A percentile compares a stretch with the other conserved stretches of the same genome.
These are phyloP conservation scores for Cladophialophora yegresii DNA, from an alignment of 2,329 filamentous ascomycete species.

Conservation along the genomic window DNA sequence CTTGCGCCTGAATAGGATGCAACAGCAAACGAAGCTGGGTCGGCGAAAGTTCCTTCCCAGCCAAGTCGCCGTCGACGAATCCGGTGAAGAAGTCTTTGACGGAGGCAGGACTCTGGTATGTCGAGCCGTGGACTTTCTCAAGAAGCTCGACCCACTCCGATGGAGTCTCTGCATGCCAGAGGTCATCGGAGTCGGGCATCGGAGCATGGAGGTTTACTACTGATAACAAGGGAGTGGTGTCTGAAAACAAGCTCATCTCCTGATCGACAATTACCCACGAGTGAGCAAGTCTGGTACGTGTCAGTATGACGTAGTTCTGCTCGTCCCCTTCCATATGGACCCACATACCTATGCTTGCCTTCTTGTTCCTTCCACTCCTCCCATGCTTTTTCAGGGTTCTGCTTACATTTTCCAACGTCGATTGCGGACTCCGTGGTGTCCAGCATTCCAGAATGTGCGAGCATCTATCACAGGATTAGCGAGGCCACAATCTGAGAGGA, in stretches of 20 bases:
- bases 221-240: constrained; percentile 63
- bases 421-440: constrained; percentile 55
- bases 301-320: constrained; percentile 12
- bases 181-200: constrained; percentile 62
- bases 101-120: constrained; percentile 46
- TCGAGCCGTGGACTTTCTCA: constrained; percentile 61
- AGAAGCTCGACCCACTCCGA: constrained; percentile 62
- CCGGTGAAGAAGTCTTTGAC: constrained; percentile 67
- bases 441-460: constrained; percentile 68
- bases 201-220: constrained; percentile 66
- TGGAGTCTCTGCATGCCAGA: constrained; percentile 64
- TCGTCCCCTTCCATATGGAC: constrained; percentile 3
- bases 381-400: constrained; percentile 59
- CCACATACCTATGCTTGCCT: constrained; percentile 60
- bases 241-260: constrained; percentile 68
- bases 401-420: constrained; percentile 48
- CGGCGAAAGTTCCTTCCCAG: constrained; percentile 50
- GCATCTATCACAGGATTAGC: constrained; percentile 53
- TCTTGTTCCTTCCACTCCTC: constrained; percentile 66
- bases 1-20: constrained; percentile 66
- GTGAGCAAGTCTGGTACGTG: constrained; percentile 63
- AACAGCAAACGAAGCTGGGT: constrained; percentile 67
- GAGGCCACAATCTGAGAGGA: constrained; percentile 2
- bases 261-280: constrained; percentile 76
- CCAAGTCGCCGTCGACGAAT: constrained; percentile 65